A percentile compares a stretch with the other conserved stretches of the same genome.
Conservation (phyloP, 106 monocot genomes). For the Allium fistulosum region DNA sequence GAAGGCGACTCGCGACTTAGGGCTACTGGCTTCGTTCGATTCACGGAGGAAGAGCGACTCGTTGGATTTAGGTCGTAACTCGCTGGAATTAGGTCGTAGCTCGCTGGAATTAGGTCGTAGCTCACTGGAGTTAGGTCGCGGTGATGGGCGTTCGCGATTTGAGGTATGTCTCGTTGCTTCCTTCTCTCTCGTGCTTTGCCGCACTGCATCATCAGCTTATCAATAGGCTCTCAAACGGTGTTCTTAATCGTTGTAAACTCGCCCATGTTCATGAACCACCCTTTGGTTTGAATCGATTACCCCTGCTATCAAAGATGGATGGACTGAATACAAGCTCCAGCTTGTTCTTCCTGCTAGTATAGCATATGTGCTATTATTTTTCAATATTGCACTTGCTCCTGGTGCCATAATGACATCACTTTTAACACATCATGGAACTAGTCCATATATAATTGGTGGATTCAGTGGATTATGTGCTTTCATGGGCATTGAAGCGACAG, state of each 20-base stretch:
- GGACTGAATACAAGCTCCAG: conserved; percentile 76
- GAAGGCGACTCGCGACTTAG: too few relatives aligned
- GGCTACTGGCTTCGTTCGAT: too few relatives aligned
- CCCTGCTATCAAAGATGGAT: conserved; percentile 59
- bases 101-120: too few relatives aligned
- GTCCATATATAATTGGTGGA: conserved; percentile 72
- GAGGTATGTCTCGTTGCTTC: too few relatives aligned
- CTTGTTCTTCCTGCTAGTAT: conserved; percentile 91
- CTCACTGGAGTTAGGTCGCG: too few relatives aligned
- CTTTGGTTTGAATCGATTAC: conserved; percentile 52
- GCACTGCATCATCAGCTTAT: too few relatives aligned
- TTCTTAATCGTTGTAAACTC: conserved; percentile 55
- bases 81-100: too few relatives aligned
- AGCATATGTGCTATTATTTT: conserved; percentile 82
- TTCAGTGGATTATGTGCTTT: conserved; percentile 90
- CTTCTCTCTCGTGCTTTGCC: too few relatives aligned
- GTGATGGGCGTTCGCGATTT: too few relatives aligned
- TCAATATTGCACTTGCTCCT: conserved; percentile 89
- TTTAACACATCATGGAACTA: conserved; percentile 75
- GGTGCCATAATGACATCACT: conserved; percentile 93
- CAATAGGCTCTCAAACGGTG: conserved; percentile 51
- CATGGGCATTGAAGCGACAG: conserved; percentile 92
- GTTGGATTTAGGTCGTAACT: too few relatives aligned
- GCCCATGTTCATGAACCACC: conserved; percentile 22
- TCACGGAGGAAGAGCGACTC: too few relatives aligned